phyloP scores from a whole-genome alignment of 2,329 filamentous ascomycete genomes.

The Podosphaera xanthii region DNA sequence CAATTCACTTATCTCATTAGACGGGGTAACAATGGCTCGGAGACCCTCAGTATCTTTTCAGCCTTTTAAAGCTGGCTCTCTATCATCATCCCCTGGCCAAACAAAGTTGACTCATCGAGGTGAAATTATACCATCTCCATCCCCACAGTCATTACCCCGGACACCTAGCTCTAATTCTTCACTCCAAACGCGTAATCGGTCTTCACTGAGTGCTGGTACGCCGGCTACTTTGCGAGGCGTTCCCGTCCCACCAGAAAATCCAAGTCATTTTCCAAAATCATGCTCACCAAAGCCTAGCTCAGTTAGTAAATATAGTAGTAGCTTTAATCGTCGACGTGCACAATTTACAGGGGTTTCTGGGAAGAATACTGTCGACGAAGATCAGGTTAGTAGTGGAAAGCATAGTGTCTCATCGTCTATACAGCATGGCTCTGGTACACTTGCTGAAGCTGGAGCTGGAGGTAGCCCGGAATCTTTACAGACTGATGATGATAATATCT shows the following conservation, averaged over 20 bases:
- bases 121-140: constrained; percentile 22
- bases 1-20: constrained; percentile 21
- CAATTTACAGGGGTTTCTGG: constrained; percentile 55
- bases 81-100: constrained; percentile 65
- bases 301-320: constrained; percentile 76
- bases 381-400: constrained; percentile 59
- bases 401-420: constrained; percentile 46
- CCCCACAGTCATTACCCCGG: constrained; percentile 29
- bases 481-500: constrained; percentile 77
- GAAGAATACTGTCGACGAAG: constrained; percentile 42
- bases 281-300: constrained; percentile 60
- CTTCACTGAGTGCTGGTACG: constrained; percentile 53
- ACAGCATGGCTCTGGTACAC: constrained; percentile 56
- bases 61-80: constrained; percentile 84
- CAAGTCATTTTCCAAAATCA: constrained; percentile 40
- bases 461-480: constrained; percentile 43
- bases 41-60: constrained; percentile 77
- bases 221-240: constrained; percentile 48
- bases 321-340: constrained; percentile 67
- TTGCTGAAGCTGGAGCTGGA: constrained; percentile 46
- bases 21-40: constrained; percentile 30
- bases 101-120: constrained; percentile 9
- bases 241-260: constrained; percentile 33
- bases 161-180: constrained; percentile 25
- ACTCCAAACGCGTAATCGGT: constrained; percentile 41